A percentile compares a stretch with the other conserved stretches of the same genome.
phyloP scores from a whole-genome alignment of 192 early-diverging fungal genomes.

The Spinellus fusiger region DNA sequence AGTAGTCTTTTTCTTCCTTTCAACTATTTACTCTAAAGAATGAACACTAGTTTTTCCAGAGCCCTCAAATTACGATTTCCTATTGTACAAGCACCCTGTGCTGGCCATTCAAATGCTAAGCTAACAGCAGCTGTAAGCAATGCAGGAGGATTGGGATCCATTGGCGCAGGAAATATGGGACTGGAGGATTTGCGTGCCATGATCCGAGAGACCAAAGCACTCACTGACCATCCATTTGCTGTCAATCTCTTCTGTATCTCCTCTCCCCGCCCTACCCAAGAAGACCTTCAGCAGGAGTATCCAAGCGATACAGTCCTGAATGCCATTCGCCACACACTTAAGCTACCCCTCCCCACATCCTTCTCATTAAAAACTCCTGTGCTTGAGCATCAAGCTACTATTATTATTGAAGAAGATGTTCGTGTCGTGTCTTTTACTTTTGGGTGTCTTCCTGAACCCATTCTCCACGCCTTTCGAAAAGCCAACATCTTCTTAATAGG shows the following conservation, averaged over 20 bases:
- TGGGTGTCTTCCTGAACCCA: slow-evolving; percentile 18
- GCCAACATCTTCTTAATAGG: slow-evolving; percentile 22
- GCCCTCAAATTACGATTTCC: slow-evolving; percentile 19
- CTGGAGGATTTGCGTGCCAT: slow-evolving; percentile 2
- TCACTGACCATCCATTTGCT: slow-evolving; percentile 22
- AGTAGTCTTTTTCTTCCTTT: too few species aligned
- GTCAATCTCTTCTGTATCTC: slow-evolving; percentile 25
- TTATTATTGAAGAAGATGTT: slow-evolving; percentile 20
- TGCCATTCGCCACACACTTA: slow-evolving; percentile 10
- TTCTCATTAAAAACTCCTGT: slow-evolving; percentile 18
- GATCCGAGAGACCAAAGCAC: slow-evolving; percentile 15
- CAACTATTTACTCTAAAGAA: too few species aligned
- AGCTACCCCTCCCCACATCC: neutral
- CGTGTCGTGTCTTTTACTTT: slow-evolving; percentile 26
- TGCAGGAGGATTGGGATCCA: slow-evolving; percentile 23
- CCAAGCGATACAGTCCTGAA: slow-evolving; percentile 9
- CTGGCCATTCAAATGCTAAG: slow-evolving; percentile 7
- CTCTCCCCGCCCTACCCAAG: neutral
- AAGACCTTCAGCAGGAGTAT: slow-evolving; percentile 13
- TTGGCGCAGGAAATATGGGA: slow-evolving; percentile 11
- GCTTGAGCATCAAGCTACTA: slow-evolving; percentile 16
- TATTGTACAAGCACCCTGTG: slow-evolving; percentile 22
- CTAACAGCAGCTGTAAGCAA: slow-evolving; percentile 22
- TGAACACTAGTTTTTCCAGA: slow-evolving; percentile 10
- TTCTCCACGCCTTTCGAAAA: slow-evolving; percentile 2